phyloP scores from a whole-genome alignment of 805 yeast genomes.

The Grigorovia yakushimaensis region DNA sequence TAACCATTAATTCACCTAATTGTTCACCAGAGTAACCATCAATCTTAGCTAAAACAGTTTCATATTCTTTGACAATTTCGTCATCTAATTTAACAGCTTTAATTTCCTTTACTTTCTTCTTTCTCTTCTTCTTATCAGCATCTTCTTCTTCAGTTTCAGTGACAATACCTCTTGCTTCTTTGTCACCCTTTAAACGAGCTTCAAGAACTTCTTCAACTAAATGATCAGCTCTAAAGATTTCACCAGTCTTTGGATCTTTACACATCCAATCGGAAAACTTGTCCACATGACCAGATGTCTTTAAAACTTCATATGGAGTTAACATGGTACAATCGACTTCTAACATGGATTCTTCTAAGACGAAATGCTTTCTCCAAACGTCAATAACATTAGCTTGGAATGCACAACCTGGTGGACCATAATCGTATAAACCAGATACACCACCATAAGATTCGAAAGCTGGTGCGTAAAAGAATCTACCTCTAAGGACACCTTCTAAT shows the following conservation, averaged over 20 bases:
- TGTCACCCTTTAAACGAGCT: constrained; percentile 91
- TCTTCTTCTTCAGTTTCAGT: constrained; percentile 52
- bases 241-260: constrained; percentile 89
- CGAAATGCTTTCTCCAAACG: constrained; percentile 94
- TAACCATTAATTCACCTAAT: constrained; percentile 78
- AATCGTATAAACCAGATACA: constrained; percentile 94
- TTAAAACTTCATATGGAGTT: constrained; percentile 94
- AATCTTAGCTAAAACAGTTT: constrained; percentile 78
- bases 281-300: constrained; percentile 98
- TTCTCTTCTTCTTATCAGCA: constrained; percentile 83
- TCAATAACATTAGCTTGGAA: constrained; percentile 93
- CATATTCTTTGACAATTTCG: constrained; percentile 67
- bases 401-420: constrained; percentile 99
- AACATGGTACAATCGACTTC: constrained; percentile 97
- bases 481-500: constrained; percentile 81
- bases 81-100: constrained; percentile 83
- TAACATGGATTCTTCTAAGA: constrained; percentile 95
- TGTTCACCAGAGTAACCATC: constrained; percentile 93
- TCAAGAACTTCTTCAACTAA: constrained; percentile 96
- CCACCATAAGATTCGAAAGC: constrained; percentile 97
- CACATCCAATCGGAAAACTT: constrained; percentile 99
- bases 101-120: constrained; percentile 94
- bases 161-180: constrained; percentile 83
- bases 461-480: constrained; percentile 96
- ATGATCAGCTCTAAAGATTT: constrained; percentile 97